phyloP scores from a whole-genome alignment of 345 rosid genomes.

The Euclidium syriacum region DNA sequence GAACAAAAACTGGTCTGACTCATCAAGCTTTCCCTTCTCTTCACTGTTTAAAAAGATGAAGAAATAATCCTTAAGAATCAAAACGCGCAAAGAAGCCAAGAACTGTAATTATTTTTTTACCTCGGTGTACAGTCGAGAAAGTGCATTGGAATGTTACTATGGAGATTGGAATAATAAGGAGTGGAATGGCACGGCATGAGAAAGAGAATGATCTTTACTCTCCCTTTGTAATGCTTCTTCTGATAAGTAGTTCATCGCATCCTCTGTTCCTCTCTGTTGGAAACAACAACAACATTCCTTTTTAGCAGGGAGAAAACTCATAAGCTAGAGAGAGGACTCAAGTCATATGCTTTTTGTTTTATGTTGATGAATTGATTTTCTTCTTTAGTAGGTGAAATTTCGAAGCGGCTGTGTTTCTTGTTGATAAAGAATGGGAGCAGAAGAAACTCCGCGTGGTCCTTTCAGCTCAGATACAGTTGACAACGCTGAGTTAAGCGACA shows the following conservation, averaged over 20 bases:
- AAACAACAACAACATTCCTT: constrained; percentile 8
- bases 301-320: no score
- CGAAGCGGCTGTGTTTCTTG: not conserved
- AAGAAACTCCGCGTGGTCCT: constrained; percentile 4
- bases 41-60: constrained; percentile 41
- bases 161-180: constrained; percentile 80
- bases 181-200: constrained; percentile 96
- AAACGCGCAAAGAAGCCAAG: constrained; percentile 3
- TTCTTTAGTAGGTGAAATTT: not conserved
- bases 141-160: constrained; percentile 60
- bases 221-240: constrained; percentile 57
- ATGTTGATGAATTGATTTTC: not conserved
- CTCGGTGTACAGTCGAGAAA: constrained; percentile 89
- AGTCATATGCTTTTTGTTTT: not conserved
- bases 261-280: constrained; percentile 89
- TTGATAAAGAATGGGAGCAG: constrained; percentile 28
- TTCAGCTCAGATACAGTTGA: constrained; percentile 18
- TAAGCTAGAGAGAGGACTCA: no score
- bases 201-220: constrained; percentile 63
- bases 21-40: constrained; percentile 55
- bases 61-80: constrained; percentile 2
- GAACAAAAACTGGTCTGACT: constrained; percentile 72
- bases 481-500: constrained; percentile 38
- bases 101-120: constrained; percentile 29
- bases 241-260: constrained; percentile 83